Base-by-base conservation (phyloP, 345 rosid species). In the Conringia planisiliqua region DNA sequence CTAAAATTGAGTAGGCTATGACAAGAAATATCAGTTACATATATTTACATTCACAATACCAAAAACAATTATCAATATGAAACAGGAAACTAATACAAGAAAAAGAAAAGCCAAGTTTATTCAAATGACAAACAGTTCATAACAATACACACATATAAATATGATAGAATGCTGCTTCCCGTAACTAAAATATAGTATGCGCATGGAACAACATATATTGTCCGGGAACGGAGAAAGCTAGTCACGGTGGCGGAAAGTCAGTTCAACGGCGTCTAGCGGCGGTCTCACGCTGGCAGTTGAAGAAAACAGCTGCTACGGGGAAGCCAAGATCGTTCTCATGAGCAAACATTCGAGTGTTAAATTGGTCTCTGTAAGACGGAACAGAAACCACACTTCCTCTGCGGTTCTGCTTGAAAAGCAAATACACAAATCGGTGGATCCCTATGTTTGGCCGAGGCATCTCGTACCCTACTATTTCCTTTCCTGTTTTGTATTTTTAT, bases 381-480 rank as follows among this genome's bases (percentile, higher is more conserved):
- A 79, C 40, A 14, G 26, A 79, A 52, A 67, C 74, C 39, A 83
- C 84, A 32, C 83, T 73, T 61, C 86, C 85, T 74, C 98, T 81
- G 10, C 87, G 62, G 51, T 79, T 87, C 82, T 94, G 98, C 82
- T 85, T 88, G 86, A 88, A 94, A 20, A 94, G 79, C 7, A 94
- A 63, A 75, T 88, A 91, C 81, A 87, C 97, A 52, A 84, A 94
- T 82, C 98, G 85, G 74, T 94, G 98, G 33, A 94, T 94, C 66
- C 98, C 98, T 72, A 94, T 94, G 84, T 83, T 91, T 33, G 98
- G 98, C 85, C 85, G 78, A n/a, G 97, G 96, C 83, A 85, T 86
- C 78, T 94, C 98, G 72, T 94, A 94, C 77, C 69, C 85, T 81
- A 91, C 82, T 66, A 82, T 69, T 65, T 91, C 97, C 33, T 78